These are phyloP conservation scores for Oryza longistaminata DNA, from an alignment of 176 grass and related monocot genomes.

Conservation along the genomic window DNA sequence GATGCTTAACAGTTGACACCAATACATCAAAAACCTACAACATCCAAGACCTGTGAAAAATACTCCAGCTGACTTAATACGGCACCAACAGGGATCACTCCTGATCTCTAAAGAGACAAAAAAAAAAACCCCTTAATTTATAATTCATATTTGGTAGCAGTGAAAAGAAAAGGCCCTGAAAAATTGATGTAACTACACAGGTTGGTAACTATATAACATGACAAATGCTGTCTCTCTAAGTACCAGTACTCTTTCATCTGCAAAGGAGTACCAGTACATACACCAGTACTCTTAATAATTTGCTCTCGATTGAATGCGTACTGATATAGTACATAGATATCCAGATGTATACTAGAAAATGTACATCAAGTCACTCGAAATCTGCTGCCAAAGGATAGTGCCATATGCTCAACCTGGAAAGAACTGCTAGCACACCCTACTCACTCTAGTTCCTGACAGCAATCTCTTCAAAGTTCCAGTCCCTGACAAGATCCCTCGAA, in stretches of 20 bases:
- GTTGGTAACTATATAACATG: conserved; percentile 27
- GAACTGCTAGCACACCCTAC: conserved; percentile 3
- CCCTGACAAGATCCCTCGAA: conserved; percentile 80
- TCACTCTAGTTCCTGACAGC: conserved; percentile 58
- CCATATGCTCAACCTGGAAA: conserved; percentile 25
- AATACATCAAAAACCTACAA: background rate
- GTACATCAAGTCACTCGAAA: conserved; percentile 32
- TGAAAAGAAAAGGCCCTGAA: background rate
- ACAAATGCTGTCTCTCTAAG: background rate
- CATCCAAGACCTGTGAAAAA: background rate
- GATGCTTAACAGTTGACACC: background rate
- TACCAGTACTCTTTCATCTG: conserved; percentile 5
- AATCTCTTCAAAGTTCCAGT: conserved; percentile 93
- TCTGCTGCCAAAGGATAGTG: conserved; percentile 26
- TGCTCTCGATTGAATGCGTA: background rate
- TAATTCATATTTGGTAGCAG: background rate
- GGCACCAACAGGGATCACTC: background rate
- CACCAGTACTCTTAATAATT: conserved; percentile 3
- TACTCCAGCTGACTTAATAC: background rate
- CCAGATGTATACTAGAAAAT: conserved; percentile 43
- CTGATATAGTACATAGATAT: conserved; percentile 36
- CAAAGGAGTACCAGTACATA: background rate
- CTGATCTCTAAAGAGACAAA: background rate
- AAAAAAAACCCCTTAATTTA: background rate
- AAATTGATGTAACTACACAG: conserved; percentile 21